Evolutionary conservation across 768 basidiomycete genomes (phyloP).

Genomic region (Paxillus rubicundulus): DNA sequence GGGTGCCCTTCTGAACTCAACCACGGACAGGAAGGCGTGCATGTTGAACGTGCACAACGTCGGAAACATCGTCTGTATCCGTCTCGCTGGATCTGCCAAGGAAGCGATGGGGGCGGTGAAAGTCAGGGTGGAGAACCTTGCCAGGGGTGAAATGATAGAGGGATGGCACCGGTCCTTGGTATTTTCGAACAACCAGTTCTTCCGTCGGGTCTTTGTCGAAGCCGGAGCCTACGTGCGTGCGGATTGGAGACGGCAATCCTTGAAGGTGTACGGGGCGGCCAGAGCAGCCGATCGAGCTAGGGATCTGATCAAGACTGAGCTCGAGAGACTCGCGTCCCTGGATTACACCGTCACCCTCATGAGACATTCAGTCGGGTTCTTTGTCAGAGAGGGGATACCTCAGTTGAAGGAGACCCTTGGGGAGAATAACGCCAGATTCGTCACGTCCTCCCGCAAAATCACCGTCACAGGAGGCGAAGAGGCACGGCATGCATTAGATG

Average conservation of each 20-base stretch:
- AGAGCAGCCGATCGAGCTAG: constrained; percentile 41
- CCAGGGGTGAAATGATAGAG: constrained; percentile 46
- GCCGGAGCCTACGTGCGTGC: constrained; percentile 43
- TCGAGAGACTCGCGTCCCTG: constrained; percentile 44
- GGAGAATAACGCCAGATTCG: constrained; percentile 49
- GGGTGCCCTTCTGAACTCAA: constrained; percentile 40
- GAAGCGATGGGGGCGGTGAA: constrained; percentile 55
- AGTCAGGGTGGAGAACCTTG: constrained; percentile 56
- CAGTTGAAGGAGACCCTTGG: constrained; percentile 57
- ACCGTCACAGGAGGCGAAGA: constrained; percentile 57
- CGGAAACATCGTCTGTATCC: constrained; percentile 35
- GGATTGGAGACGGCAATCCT: constrained; percentile 43
- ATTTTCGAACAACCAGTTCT: constrained; percentile 28
- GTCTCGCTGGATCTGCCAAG: constrained; percentile 50
- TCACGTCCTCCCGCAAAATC: constrained; percentile 41
- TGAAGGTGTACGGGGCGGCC: constrained; percentile 47
- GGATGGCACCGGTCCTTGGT: constrained; percentile 51
- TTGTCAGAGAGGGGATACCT: too few relatives aligned
- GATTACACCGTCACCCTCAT: constrained; percentile 42
- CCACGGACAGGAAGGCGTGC: constrained; percentile 37
- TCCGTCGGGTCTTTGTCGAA: constrained; percentile 32
- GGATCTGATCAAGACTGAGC: constrained; percentile 44
- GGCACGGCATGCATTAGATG: constrained; percentile 44
- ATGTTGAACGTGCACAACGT: constrained; percentile 30
- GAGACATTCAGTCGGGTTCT: constrained; percentile 41